These are phyloP conservation scores for Colletotrichum tropicale DNA, from an alignment of 2,329 filamentous ascomycete genomes.

Conservation along the genomic window DNA sequence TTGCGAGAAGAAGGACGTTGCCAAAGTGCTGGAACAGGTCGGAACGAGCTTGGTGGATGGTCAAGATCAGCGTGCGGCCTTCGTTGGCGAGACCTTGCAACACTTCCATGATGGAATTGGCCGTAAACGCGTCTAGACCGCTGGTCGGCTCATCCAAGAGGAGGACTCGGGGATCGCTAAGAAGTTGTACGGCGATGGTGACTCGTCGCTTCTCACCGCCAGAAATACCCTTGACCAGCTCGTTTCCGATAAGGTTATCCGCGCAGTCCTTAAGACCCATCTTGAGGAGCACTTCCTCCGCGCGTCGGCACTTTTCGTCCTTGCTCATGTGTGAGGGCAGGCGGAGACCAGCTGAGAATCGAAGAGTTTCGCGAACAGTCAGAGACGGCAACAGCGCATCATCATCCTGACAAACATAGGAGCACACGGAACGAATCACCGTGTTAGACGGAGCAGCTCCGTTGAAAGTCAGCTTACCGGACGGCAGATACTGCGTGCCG, in stretches of 20 bases:
- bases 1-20: slow-evolving; percentile 72
- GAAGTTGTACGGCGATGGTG: slow-evolving; percentile 77
- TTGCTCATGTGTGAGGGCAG: slow-evolving; percentile 74
- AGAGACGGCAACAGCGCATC: slow-evolving; percentile 76
- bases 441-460: slow-evolving; percentile 69
- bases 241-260: slow-evolving; percentile 74
- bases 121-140: slow-evolving; percentile 79
- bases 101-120: slow-evolving; percentile 77
- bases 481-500: slow-evolving; percentile 64
- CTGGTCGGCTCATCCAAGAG: slow-evolving; percentile 79
- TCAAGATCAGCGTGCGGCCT: slow-evolving; percentile 76
- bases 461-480: slow-evolving; percentile 73
- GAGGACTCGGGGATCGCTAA: slow-evolving; percentile 75
- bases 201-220: slow-evolving; percentile 81
- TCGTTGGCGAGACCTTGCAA: slow-evolving; percentile 73
- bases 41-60: slow-evolving; percentile 78
- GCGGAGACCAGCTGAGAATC: slow-evolving; percentile 72
- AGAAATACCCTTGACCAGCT: slow-evolving; percentile 77
- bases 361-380: slow-evolving; percentile 77
- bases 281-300: slow-evolving; percentile 74
- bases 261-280: slow-evolving; percentile 82
- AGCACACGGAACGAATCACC: slow-evolving; percentile 74
- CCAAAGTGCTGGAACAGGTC: slow-evolving; percentile 76
- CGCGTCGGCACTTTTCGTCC: slow-evolving; percentile 68
- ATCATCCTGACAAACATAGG: slow-evolving; percentile 81